phyloP scores from a whole-genome alignment of 257 asterid genomes.

The Gentiana straminea region DNA sequence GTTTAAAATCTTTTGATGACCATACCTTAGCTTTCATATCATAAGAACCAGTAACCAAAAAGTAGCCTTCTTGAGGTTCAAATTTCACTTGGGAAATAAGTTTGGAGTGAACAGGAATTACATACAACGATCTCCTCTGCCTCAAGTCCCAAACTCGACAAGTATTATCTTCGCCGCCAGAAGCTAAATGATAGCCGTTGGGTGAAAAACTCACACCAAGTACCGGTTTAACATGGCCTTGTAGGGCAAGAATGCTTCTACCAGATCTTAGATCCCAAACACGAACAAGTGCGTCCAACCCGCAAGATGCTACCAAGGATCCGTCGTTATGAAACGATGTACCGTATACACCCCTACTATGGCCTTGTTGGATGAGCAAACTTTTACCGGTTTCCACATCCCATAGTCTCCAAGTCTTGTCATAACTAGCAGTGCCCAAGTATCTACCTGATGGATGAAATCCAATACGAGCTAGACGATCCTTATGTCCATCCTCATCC shows the following conservation, averaged over 20 bases:
- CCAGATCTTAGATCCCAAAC: slow-evolving; percentile 97
- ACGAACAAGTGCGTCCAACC: slow-evolving; percentile 85
- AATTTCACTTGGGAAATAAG: slow-evolving; percentile 87
- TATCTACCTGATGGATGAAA: slow-evolving; percentile 89
- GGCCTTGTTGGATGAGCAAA: slow-evolving; percentile 96
- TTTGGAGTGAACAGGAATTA: slow-evolving; percentile 88
- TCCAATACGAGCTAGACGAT: slow-evolving; percentile 88
- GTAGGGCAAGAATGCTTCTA: slow-evolving; percentile 72
- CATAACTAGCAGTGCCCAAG: slow-evolving; percentile 89
- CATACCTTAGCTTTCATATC: slow-evolving; percentile 89
- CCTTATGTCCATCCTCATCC: slow-evolving; percentile 41
- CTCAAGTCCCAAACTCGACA: slow-evolving; percentile 94
- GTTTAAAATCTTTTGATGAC: slow-evolving; percentile 89
- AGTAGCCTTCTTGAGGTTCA: slow-evolving; percentile 95
- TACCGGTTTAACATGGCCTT: slow-evolving; percentile 97
- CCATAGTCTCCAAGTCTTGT: slow-evolving; percentile 96
- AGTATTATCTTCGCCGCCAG: slow-evolving; percentile 95
- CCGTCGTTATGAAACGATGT: slow-evolving; percentile 78
- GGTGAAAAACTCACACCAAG: slow-evolving; percentile 85
- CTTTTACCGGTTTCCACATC: slow-evolving; percentile 77
- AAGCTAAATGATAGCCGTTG: slow-evolving; percentile 88
- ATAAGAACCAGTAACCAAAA: slow-evolving; percentile 81
- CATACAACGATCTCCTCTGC: slow-evolving; percentile 62
- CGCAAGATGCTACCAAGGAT: slow-evolving; percentile 90
- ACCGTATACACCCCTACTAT: slow-evolving; percentile 91